Evolutionary conservation across 768 basidiomycete genomes (phyloP).

Genomic region (Boletus rubescentipes): DNA sequence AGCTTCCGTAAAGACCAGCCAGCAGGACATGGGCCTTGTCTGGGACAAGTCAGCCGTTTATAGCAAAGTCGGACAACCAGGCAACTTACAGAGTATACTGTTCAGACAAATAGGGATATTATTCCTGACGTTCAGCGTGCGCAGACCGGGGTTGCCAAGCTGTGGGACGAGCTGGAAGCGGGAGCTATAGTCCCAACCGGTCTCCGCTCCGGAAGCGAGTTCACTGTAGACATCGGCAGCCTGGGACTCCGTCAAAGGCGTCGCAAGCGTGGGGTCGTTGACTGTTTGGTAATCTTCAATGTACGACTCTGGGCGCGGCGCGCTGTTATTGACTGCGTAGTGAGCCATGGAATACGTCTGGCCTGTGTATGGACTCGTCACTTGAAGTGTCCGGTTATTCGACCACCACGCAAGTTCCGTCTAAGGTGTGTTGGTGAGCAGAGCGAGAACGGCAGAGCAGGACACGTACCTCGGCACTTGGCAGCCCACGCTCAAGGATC

Average conservation of each 20-base stretch:
- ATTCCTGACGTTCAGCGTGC: slow-evolving; percentile 68
- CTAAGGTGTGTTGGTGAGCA: slow-evolving; percentile 33
- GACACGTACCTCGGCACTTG: slow-evolving; percentile 67
- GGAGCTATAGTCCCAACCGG: slow-evolving; percentile 49
- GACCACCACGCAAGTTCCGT: slow-evolving; percentile 84
- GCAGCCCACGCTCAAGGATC: slow-evolving; percentile 81
- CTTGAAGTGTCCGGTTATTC: slow-evolving; percentile 63
- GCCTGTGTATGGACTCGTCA: slow-evolving; percentile 71
- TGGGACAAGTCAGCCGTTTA: slow-evolving; percentile 26
- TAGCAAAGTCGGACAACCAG: not conserved
- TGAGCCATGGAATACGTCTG: slow-evolving; percentile 63
- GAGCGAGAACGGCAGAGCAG: not conserved
- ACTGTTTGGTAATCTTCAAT: slow-evolving; percentile 75
- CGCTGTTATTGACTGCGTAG: slow-evolving; percentile 79
- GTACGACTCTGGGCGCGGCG: slow-evolving; percentile 88
- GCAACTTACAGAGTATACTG: slow-evolving; percentile 71
- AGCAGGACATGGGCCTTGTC: slow-evolving; percentile 64
- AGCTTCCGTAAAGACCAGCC: slow-evolving; percentile 55
- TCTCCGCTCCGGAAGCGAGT: slow-evolving; percentile 86
- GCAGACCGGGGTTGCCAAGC: slow-evolving; percentile 52
- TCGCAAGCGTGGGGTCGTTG: slow-evolving; percentile 56
- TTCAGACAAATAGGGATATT: slow-evolving; percentile 79
- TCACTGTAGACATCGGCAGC: slow-evolving; percentile 75
- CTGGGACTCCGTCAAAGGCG: slow-evolving; percentile 59
- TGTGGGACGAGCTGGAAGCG: slow-evolving; percentile 42